Evolutionary conservation across 495 filamentous ascomycete species (phyloP).

Genomic region (Lophiostoma macrostomum): DNA sequence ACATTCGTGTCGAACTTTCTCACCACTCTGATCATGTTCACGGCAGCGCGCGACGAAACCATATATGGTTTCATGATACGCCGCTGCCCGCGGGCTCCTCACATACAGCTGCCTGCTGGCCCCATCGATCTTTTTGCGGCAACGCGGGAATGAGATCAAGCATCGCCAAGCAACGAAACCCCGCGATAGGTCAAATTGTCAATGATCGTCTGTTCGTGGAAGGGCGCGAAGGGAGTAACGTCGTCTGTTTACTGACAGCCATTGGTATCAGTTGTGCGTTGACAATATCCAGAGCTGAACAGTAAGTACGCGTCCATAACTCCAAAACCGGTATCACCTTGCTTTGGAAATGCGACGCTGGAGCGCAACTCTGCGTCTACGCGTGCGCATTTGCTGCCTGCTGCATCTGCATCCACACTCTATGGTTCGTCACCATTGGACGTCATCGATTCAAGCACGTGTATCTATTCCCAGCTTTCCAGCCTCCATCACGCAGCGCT

Average conservation of each 20-base stretch:
- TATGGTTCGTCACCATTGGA: too few relatives aligned
- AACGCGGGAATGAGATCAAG: conserved; percentile 8
- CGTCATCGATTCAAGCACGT: too few relatives aligned
- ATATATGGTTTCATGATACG: conserved; percentile 20
- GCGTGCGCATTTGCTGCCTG: too few relatives aligned
- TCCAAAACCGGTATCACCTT: too few relatives aligned
- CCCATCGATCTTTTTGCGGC: conserved; percentile 18
- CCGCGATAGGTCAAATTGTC: neutral
- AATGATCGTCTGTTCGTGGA: neutral
- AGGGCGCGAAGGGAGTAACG: conserved; percentile 2
- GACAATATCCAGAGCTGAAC: conserved; percentile 9
- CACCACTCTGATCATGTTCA: neutral
- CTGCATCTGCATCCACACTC: too few relatives aligned
- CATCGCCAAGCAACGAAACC: conserved; percentile 13
- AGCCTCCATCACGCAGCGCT: too few relatives aligned
- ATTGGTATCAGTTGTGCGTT: neutral
- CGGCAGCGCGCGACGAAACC: neutral
- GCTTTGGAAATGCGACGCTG: too few relatives aligned
- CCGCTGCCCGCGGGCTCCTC: neutral
- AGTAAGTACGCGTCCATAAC: too few relatives aligned
- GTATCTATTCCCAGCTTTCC: too few relatives aligned
- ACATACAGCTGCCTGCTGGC: neutral
- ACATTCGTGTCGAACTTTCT: neutral
- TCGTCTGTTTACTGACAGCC: conserved; percentile 6
- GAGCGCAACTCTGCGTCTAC: too few relatives aligned